phyloP scores from a whole-genome alignment of 2,329 filamentous ascomycete genomes.

The Pezizomycotina sp. region DNA sequence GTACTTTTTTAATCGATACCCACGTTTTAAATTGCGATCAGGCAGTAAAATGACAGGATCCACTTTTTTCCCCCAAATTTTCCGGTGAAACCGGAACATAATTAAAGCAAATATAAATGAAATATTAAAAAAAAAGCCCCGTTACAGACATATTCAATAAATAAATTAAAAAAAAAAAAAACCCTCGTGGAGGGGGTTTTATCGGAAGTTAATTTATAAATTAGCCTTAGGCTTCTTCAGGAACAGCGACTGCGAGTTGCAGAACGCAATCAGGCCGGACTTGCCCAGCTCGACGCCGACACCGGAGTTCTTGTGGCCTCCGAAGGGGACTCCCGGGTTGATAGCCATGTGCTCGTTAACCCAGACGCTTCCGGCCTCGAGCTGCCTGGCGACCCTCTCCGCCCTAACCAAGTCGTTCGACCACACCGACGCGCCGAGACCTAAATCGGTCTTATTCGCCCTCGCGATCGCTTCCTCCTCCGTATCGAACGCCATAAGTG shows the following conservation, averaged over 20 bases:
- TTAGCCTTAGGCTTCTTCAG: no score
- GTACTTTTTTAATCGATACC: no score
- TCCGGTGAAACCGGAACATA: no score
- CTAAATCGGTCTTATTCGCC: constrained; percentile 36
- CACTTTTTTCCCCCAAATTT: no score
- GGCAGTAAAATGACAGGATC: no score
- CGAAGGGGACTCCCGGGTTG: constrained; percentile 31
- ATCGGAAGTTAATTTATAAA: no score
- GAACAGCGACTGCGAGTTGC: constrained; percentile 21
- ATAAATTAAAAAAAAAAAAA: no score
- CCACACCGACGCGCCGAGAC: constrained; percentile 41
- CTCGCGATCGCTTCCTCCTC: constrained; percentile 35
- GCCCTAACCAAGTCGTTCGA: constrained; percentile 35
- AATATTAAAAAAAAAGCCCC: no score
- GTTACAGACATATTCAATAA: no score
- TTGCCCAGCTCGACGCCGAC: constrained; percentile 27
- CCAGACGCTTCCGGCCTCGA: constrained; percentile 41
- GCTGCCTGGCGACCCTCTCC: constrained; percentile 32
- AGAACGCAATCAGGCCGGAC: constrained; percentile 25
- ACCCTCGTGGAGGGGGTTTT: no score
- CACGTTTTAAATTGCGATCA: no score
- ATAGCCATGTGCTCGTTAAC: constrained; percentile 38
- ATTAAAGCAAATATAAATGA: no score
- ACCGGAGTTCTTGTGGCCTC: constrained; percentile 28
- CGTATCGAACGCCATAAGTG: constrained; percentile 32